Conservation (phyloP, 306 rosid genomes). For the Begonia loranthoides region DNA sequence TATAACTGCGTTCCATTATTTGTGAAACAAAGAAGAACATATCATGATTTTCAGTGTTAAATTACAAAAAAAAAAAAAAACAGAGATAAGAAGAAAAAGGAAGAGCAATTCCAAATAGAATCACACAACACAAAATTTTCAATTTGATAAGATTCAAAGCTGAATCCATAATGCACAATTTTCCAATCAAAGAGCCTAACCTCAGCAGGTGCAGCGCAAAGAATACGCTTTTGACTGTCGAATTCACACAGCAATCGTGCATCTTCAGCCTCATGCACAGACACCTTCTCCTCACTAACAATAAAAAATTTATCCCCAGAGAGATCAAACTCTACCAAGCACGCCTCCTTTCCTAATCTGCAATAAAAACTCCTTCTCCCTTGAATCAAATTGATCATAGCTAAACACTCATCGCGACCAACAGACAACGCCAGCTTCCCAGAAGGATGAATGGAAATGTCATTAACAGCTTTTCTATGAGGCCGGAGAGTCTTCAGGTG, state of each 20-base stretch:
- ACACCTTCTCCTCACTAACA: conserved; percentile 42
- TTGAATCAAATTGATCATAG: conserved; percentile 61
- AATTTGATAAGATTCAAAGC: too few relatives aligned
- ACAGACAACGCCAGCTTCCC: conserved; percentile 77
- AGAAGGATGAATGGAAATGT: conserved; percentile 67
- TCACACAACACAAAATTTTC: too few relatives aligned
- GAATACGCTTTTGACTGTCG: conserved; percentile 38
- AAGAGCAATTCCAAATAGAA: too few relatives aligned
- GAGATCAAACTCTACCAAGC: conserved; percentile 35
- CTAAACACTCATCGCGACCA: conserved; percentile 54
- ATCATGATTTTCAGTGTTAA: too few relatives aligned
- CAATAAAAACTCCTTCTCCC: conserved; percentile 70
- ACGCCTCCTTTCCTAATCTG: conserved; percentile 53
- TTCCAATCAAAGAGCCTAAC: conserved; percentile 22
- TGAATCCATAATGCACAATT: too few relatives aligned
- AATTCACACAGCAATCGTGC: conserved; percentile 52
- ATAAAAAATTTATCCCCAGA: conserved; percentile 53
- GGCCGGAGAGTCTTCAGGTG: conserved; percentile 48
- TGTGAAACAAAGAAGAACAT: too few relatives aligned
- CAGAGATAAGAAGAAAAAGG: too few relatives aligned
- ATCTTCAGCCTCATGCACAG: conserved; percentile 75
- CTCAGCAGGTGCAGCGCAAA: conserved; percentile 51
- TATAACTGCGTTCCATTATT: too few relatives aligned
- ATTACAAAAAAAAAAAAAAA: too few relatives aligned
- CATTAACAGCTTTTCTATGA: conserved; percentile 55